These are phyloP conservation scores for Berkeleyomyces rouxiae DNA, from an alignment of 2,329 filamentous ascomycete genomes.

Conservation along the genomic window DNA sequence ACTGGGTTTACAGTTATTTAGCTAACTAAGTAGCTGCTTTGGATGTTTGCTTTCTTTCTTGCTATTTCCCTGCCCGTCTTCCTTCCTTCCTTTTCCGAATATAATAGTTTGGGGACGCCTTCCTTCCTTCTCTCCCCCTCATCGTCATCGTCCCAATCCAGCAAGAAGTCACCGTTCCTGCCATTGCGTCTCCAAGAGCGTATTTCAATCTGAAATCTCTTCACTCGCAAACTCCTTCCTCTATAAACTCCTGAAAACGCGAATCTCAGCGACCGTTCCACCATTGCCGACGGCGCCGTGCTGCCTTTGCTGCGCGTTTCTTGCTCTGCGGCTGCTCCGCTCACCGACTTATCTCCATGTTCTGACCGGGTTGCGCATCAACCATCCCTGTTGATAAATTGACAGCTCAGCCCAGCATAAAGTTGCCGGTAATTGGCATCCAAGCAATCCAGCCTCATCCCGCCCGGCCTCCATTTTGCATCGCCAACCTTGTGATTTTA, in stretches of 20 bases:
- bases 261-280: neutral
- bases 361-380: neutral
- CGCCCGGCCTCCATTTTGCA: neutral
- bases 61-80: neutral
- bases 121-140: neutral
- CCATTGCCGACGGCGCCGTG: neutral
- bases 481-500: neutral
- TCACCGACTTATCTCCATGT: neutral
- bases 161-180: neutral
- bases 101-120: neutral
- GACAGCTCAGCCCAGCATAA: neutral
- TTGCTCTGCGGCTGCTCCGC: neutral
- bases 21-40: neutral
- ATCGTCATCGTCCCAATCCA: neutral
- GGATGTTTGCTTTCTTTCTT: neutral
- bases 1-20: neutral
- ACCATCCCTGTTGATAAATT: neutral
- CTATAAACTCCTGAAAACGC: neutral
- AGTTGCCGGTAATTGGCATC: neutral
- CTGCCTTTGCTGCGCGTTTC: neutral
- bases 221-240: neutral
- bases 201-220: neutral
- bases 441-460: slow-evolving; percentile 2
- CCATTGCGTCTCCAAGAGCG: neutral
- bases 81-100: neutral